Evolutionary conservation across 2,329 filamentous ascomycete species (phyloP).

Genomic region (Sclerotinia subarctica): DNA sequence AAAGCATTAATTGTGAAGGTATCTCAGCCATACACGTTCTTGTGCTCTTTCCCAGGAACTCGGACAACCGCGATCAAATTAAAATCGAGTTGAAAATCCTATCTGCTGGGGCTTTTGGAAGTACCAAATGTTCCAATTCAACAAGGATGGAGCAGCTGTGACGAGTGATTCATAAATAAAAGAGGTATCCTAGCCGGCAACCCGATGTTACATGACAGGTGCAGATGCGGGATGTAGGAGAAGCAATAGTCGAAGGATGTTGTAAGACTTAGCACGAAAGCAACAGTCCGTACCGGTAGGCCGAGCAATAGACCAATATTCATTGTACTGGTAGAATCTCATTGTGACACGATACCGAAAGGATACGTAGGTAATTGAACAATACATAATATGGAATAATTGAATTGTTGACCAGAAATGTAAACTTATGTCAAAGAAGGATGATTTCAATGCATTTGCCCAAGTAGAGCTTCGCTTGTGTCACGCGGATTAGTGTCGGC

Average conservation of each 20-base stretch:
- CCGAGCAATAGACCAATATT: neutral
- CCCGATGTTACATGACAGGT: slow-evolving; percentile 7
- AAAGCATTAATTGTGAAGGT: neutral
- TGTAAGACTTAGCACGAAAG: neutral
- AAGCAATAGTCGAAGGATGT: neutral
- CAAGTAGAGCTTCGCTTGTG: neutral
- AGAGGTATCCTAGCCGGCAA: neutral
- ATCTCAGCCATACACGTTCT: slow-evolving; percentile 4
- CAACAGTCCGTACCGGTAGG: neutral
- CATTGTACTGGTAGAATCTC: neutral
- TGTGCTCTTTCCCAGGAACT: slow-evolving; percentile 2
- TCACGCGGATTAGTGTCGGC: neutral
- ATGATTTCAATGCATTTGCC: too few species aligned
- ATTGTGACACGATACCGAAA: neutral
- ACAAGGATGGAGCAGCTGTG: neutral
- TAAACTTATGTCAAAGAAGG: too few species aligned
- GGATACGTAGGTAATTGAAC: neutral
- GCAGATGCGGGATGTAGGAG: neutral
- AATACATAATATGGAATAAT: neutral
- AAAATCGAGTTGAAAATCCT: neutral
- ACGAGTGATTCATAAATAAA: neutral
- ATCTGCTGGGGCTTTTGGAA: neutral
- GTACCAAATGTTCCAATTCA: neutral
- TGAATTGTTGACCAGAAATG: too few species aligned
- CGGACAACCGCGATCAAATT: neutral